Percentiles rank a stretch among this genome's conserved stretches.
phyloP scores from a whole-genome alignment of 768 basidiomycete genomes.

The Dendrothele bispora region DNA sequence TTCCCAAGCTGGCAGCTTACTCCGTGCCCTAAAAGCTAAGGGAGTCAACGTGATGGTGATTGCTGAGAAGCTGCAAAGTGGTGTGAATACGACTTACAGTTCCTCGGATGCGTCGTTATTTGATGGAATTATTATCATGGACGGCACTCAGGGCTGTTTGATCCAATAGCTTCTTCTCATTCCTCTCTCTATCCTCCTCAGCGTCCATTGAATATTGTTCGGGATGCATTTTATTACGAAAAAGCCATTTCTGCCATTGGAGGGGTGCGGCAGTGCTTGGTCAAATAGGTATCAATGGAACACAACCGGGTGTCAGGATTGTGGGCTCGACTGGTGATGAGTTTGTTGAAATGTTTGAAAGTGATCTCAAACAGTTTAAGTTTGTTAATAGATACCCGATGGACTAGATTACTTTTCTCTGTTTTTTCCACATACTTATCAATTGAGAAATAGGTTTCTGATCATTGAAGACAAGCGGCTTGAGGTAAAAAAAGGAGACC shows the following conservation, averaged over 20 bases:
- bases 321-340: not conserved
- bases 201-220: not conserved
- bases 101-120: not conserved
- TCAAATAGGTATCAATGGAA: not conserved
- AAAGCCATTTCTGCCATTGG: not conserved
- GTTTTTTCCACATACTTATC: too few relatives aligned
- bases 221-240: conserved; percentile 1
- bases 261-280: not conserved
- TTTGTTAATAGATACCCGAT: not conserved
- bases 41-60: not conserved
- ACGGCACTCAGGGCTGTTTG: not conserved
- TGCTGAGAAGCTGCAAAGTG: not conserved
- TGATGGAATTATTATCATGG: not conserved
- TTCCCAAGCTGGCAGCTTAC: not conserved
- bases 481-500: too few relatives aligned
- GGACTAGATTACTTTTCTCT: too few relatives aligned
- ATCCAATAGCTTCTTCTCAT: not conserved
- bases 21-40: not conserved
- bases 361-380: not conserved
- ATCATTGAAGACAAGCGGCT: too few relatives aligned
- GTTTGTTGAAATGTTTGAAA: not conserved
- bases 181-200: not conserved
- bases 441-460: too few relatives aligned
- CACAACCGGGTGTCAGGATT: not conserved
- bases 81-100: not conserved